Evolutionary conservation across 192 early-diverging fungal species (phyloP), one percentile per base, ranked within the genome.

Genomic region (Backusella sp.): DNA sequence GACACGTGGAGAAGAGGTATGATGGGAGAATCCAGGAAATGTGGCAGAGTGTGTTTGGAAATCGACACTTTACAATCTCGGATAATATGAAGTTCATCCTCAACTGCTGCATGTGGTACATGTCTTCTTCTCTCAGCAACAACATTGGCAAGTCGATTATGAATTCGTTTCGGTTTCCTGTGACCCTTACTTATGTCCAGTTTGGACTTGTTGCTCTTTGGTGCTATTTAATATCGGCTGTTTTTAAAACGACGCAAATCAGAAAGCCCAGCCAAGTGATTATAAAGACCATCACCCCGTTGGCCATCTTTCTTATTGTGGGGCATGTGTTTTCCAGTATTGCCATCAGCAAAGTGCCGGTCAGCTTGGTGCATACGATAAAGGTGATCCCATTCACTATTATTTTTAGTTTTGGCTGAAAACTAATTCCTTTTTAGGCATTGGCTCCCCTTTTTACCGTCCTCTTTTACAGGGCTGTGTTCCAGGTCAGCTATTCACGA

Each of bases 361-460:
- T 97, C 12, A 92, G 90, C 65, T 89, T 96, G 78, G 91, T 93
- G 12, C 96, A 97, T 73, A 97, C 96, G 2, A 92, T 97, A 76
- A 96, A 96, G 90, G 94, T 95, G 82, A 81, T 62, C 36, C 36
- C 8, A 39, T 34, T 23, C 6, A 0, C 46, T 66, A 32, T 41
- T 62, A 9, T 30, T 7, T 49, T 66, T 42, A n/a, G 26, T 53
- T 34, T 52, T 36, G 41, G 73, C 73, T 65, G 66, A 75, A 44
- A 44, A 28, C 1, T 42, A 34, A 41, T 68, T 21, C 67, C 87
- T 86, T 39, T 37, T 21, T 79, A 89, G 88, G 95, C 96, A 9
- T 77, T 96, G 4, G 94, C 93, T 26, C 96, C 96, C 15, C 83
- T 97, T 35, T 96, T 97, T 76, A 97, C 94, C 4, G 94, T 96